Evolutionary conservation across 2,329 filamentous ascomycete genomes (phyloP).

Genomic region (Colletotrichum sp.): DNA sequence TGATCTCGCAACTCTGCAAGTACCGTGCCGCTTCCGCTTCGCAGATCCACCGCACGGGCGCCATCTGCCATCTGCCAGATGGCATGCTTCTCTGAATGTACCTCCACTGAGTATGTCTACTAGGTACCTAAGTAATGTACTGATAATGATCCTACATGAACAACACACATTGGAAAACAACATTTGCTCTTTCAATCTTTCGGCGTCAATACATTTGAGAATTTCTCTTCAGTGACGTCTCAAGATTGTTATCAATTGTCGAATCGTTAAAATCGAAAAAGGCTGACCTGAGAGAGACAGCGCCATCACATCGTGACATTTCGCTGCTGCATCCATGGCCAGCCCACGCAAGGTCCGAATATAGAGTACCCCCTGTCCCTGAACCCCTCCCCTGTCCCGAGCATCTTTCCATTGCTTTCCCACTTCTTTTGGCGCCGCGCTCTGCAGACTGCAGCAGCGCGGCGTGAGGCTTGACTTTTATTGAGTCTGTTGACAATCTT

Average conservation of each 20-base stretch:
- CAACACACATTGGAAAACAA: neutral
- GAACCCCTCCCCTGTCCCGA: neutral
- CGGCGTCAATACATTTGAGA: neutral
- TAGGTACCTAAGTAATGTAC: neutral
- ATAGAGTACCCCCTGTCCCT: neutral
- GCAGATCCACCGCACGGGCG: conserved; percentile 10
- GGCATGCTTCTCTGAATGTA: neutral
- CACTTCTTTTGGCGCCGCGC: neutral
- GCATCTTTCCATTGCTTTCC: neutral
- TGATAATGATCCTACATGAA: neutral
- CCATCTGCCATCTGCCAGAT: conserved; percentile 1
- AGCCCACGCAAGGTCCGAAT: conserved; percentile 14
- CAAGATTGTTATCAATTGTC: neutral
- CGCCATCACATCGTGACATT: neutral
- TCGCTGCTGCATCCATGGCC: neutral
- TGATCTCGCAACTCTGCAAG: neutral
- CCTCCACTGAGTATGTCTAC: neutral
- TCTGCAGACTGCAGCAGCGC: neutral
- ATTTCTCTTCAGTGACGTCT: neutral
- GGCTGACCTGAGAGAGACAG: neutral
- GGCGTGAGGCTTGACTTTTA: neutral
- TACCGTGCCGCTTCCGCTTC: neutral
- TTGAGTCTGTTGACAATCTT: neutral
- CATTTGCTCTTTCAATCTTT: neutral
- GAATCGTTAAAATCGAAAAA: neutral